Conservation (phyloP, 345 rosid genomes). For the Toxicodendron radicans region DNA sequence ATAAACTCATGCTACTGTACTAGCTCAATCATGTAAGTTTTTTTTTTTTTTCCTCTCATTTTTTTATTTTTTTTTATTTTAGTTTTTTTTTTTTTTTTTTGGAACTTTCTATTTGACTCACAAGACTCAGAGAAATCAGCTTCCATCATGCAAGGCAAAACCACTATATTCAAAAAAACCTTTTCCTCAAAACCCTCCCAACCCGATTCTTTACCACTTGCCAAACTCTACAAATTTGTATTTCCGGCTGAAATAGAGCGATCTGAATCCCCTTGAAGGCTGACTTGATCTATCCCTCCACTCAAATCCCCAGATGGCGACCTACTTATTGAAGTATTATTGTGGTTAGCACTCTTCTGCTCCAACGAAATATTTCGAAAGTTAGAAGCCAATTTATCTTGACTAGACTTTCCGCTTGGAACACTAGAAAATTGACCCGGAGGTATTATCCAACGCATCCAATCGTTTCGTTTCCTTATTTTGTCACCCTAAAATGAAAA, state of each 20-base stretch:
- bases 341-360: conserved; percentile 23
- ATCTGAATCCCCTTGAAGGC: not conserved
- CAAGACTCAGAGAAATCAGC: not conserved
- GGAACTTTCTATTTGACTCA: not conserved
- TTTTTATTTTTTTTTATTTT: not conserved
- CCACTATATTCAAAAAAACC: not conserved
- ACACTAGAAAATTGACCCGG: conserved; percentile 34
- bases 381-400: conserved; percentile 25
- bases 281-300: no score
- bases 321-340: not conserved
- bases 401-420: conserved; percentile 31
- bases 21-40: not conserved
- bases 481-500: conserved; percentile 59
- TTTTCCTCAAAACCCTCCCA: not conserved
- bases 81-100: not conserved
- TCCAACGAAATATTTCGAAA: conserved; percentile 39
- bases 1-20: no score
- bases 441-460: conserved; percentile 70
- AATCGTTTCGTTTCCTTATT: conserved; percentile 62
- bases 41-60: not conserved
- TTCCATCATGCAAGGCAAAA: not conserved
- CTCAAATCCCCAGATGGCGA: conserved; percentile 9
- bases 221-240: not conserved
- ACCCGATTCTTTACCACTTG: not conserved
- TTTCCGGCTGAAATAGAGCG: conserved; percentile 6